Evolutionary conservation across 192 early-diverging fungal genomes (phyloP), one percentile per base, ranked within the genome.

Genomic region (Backusella liffmaniae): DNA sequence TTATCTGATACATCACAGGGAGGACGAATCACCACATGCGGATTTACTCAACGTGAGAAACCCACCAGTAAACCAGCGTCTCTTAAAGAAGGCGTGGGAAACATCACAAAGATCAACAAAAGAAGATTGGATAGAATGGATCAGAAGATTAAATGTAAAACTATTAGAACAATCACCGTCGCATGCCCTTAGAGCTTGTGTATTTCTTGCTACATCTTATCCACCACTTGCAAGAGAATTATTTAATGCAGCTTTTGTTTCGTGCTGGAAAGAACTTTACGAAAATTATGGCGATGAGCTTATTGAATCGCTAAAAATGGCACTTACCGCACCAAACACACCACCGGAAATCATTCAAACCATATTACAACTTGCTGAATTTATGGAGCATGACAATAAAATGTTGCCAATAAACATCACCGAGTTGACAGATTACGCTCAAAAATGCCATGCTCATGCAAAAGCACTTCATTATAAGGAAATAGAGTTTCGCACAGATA

Each of bases 391-490:
- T 74, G 96, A 99, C 75, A 94, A 97, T 77, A 96, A 97, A 76
- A 89, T 96, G 8, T 84, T 98, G 12, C 96, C 96, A 0, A 98
- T 98, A 73, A 95, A 96, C 65, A 94, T 97, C 62, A 86, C 91
- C 23, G 92, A 92, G 3, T 83, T 99, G 32, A 96, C 95, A 16
- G 84, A 86, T 26, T 98, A 95, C 76, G 98, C 98, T 5, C 88
- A 91, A 72, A 94, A 93, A 71, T 98, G 95, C 72, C 95, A 98
- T 77, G 96, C 98, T 0, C 93, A 94, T 81, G 96, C 98, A 35
- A 98, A 98, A 83, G 98, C 97, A n/a, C 86, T 99, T 65, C 97
- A 98, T 77, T 99, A 98, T 85, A 96, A 96, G 76, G 98, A 99
- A 82, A 86, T 94, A 2, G 96, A 98, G 84, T 99, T 97, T 82